Evolutionary conservation across 495 filamentous ascomycete species (phyloP), one percentile per base, ranked within the genome.

Genomic region (Haplographium delicatum): DNA sequence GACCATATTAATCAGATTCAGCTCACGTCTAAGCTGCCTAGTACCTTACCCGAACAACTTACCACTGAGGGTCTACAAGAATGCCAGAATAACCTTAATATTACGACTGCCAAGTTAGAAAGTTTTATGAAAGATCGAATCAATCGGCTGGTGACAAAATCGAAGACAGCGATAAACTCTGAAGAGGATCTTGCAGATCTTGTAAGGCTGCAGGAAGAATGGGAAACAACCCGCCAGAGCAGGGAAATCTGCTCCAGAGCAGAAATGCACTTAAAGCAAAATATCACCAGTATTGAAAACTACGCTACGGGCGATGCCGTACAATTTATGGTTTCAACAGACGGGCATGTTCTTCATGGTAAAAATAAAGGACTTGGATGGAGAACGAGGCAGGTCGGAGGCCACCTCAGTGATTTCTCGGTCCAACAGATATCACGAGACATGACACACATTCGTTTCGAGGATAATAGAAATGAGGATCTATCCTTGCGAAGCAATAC

Each of bases 261-360:
- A 45, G 63, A 62, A 13, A 57, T 19, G 24, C 50, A 65, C 27
- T 47, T 71, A 16, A 64, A 58, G 31, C 64, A 66, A 47, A 67
- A 60, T 33, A 56, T 62, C 13, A 71, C 51, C 51, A 60, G 40
- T 3, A 63, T 71, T 51, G 64, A 68, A 22, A 69, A 69, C 43
- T 62, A 71, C 38, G 63, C 54, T 28, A 66, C 63, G 27, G 65
- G 68, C 9, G 65, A 71, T 41, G 55, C 68, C 19, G 26, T 71
- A 15, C 64, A 71, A 43, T 71, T 68, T 27, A 67, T 71, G 65
- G 64, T 71, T 38, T 71, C 68, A n/a, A 63, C 68, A 4, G 62
- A 65, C 54, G 65, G 62, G 16, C 59, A 66, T 23, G 47, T 62
- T 26, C 37, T 71, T 42, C 59, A 67, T 37, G 66, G 67, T 33